These are phyloP conservation scores for Aschersonia sp. DNA, from an alignment of 2,329 filamentous ascomycete genomes.

Conservation along the genomic window DNA sequence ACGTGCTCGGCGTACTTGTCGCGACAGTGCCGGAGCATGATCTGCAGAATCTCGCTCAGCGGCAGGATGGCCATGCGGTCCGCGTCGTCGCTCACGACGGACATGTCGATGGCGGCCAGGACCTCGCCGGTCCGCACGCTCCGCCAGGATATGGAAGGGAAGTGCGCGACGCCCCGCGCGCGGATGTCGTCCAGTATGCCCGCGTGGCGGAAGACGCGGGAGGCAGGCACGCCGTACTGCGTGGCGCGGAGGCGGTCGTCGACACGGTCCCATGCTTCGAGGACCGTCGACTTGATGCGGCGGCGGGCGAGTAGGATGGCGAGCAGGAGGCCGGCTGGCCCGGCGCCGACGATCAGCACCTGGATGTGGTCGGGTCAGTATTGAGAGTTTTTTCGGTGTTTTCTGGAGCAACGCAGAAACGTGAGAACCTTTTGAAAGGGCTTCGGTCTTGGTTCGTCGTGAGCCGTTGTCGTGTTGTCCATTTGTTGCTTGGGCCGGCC, in stretches of 20 bases:
- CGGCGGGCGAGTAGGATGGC: constrained; percentile 10
- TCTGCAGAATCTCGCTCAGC: constrained; percentile 23
- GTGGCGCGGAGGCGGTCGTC: constrained; percentile 16
- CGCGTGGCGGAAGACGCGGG: constrained; percentile 4
- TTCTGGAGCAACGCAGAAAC: no score
- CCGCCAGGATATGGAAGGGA: constrained; percentile 8
- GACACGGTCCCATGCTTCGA: constrained; percentile 12
- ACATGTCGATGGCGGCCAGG: constrained; percentile 12
- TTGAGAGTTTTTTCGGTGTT: no score
- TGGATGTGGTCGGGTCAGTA: neutral
- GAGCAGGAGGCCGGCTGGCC: constrained; percentile 9
- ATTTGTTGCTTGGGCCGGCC: no score
- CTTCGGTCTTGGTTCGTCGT: no score
- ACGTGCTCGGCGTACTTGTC: constrained; percentile 14
- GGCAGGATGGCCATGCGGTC: constrained; percentile 25
- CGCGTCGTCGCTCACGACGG: constrained; percentile 4
- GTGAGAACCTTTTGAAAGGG: no score
- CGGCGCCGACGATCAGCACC: constrained; percentile 9
- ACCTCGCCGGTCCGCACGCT: constrained; percentile 9
- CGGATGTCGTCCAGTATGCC: constrained; percentile 15
- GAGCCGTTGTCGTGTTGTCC: no score
- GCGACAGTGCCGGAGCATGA: constrained; percentile 24
- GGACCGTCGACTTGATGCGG: constrained; percentile 11
- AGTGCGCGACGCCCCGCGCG: constrained; percentile 7
- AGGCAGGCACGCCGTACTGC: constrained; percentile 12